phyloP scores from a whole-genome alignment of 78 protist genomes.

The Guillardia theta region DNA sequence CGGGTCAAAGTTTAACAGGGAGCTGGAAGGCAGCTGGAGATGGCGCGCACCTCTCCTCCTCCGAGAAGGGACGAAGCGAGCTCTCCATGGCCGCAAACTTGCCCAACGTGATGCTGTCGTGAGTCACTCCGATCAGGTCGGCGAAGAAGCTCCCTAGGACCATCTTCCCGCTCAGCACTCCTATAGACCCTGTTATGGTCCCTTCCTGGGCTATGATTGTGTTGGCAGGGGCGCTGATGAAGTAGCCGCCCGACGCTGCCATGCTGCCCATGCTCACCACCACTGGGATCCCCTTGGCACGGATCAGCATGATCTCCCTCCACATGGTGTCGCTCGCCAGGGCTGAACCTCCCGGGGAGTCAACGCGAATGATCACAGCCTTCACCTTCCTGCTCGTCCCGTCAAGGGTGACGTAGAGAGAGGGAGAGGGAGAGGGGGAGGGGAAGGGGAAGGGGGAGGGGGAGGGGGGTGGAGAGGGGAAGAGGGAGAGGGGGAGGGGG shows the following conservation, averaged over 20 bases:
- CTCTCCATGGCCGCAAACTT: no score
- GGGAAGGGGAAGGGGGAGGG: neutral
- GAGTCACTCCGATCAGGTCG: no score
- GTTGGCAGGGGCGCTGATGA: neutral
- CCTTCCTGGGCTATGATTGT: neutral
- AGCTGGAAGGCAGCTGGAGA: neutral
- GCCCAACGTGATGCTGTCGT: no score
- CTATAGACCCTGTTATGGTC: slow-evolving; percentile 7
- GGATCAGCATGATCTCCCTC: neutral
- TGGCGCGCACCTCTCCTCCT: no score
- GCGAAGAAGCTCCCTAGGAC: no score
- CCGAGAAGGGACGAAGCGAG: neutral
- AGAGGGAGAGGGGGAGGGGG: neutral
- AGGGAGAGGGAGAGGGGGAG: neutral
- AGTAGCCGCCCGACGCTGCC: neutral
- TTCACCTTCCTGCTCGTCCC: no score
- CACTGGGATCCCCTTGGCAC: neutral
- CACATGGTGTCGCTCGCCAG: slow-evolving; percentile 20
- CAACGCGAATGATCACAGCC: neutral
- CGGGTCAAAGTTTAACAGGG: neutral
- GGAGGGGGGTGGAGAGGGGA: neutral
- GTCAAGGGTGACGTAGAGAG: no score
- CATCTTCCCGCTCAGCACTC: no score
- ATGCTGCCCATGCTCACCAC: neutral
- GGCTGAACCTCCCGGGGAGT: slow-evolving; percentile 8